phyloP scores from a whole-genome alignment of 805 yeast species.

The Priceomyces medius region DNA sequence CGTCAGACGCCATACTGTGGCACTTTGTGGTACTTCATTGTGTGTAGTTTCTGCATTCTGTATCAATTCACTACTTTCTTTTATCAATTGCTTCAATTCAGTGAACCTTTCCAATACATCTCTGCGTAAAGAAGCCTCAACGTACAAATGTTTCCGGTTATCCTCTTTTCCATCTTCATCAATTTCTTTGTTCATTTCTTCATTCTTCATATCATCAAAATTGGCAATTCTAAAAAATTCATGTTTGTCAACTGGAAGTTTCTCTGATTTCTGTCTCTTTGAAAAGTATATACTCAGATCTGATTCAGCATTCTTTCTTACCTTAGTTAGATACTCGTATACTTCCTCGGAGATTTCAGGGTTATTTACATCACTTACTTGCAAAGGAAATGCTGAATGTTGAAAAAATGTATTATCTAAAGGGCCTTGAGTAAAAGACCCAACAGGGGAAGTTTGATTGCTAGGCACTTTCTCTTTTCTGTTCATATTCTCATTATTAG shows the following conservation, averaged over 20 bases:
- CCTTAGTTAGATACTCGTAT: conserved; percentile 23
- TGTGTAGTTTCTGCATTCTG: neutral
- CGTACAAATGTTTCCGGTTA: neutral
- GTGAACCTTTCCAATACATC: neutral
- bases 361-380: conserved; percentile 6
- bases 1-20: conserved; percentile 31
- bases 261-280: conserved; percentile 2
- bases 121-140: neutral
- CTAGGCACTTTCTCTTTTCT: neutral
- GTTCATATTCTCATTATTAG: neutral
- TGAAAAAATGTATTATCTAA: conserved; percentile 30
- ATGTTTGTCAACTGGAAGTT: neutral
- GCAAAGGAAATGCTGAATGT: conserved; percentile 26
- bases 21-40: conserved; percentile 21
- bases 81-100: neutral
- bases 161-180: neutral
- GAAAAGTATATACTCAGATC: conserved; percentile 18
- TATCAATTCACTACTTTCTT: neutral
- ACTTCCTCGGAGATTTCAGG: conserved; percentile 14
- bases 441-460: neutral
- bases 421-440: conserved; percentile 13
- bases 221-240: neutral
- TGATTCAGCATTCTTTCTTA: conserved; percentile 31
- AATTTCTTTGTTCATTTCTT: neutral
- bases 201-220: neutral